phyloP scores from a whole-genome alignment of 2,329 filamentous ascomycete species.

The Colletotrichum sp. region DNA sequence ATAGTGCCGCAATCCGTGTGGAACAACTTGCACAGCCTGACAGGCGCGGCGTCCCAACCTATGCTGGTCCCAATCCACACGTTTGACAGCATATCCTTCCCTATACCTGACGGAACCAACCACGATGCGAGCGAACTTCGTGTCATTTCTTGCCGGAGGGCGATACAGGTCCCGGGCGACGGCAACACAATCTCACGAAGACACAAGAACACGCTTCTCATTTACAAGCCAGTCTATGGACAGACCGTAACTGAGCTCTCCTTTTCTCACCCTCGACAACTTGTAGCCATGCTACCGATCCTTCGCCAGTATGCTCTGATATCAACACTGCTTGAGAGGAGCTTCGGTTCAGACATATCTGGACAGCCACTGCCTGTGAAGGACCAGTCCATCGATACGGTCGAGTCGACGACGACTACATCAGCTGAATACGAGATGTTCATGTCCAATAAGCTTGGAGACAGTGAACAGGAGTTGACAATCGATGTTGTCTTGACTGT shows the following conservation, averaged over 20 bases:
- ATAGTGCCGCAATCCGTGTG: conserved; percentile 71
- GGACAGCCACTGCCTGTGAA: conserved; percentile 32
- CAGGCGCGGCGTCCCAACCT: conserved; percentile 50
- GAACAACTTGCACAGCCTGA: conserved; percentile 64
- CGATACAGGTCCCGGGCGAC: conserved; percentile 46
- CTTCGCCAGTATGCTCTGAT: conserved; percentile 79
- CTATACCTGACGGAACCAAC: conserved; percentile 50
- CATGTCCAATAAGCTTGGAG: conserved; percentile 23
- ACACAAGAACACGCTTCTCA: conserved; percentile 67
- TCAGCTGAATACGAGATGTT: conserved; percentile 38
- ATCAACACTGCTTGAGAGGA: conserved; percentile 66
- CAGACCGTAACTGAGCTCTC: conserved; percentile 70
- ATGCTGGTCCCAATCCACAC: conserved; percentile 47
- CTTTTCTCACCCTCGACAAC: conserved; percentile 79
- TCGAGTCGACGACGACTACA: conserved; percentile 33
- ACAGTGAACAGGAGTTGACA: conserved; percentile 28
- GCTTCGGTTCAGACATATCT: conserved; percentile 45
- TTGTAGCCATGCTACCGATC: conserved; percentile 75
- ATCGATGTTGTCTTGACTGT: conserved; percentile 60
- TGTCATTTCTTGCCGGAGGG: conserved; percentile 55
- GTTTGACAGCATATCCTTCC: conserved; percentile 65
- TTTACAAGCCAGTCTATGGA: conserved; percentile 77
- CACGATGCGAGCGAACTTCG: conserved; percentile 65
- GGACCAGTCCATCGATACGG: conserved; percentile 20
- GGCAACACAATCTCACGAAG: conserved; percentile 35